Percentiles rank a stretch among this genome's conserved stretches.
These are phyloP conservation scores for Amanita molliuscula DNA, from an alignment of 768 basidiomycete genomes.

Conservation along the genomic window DNA sequence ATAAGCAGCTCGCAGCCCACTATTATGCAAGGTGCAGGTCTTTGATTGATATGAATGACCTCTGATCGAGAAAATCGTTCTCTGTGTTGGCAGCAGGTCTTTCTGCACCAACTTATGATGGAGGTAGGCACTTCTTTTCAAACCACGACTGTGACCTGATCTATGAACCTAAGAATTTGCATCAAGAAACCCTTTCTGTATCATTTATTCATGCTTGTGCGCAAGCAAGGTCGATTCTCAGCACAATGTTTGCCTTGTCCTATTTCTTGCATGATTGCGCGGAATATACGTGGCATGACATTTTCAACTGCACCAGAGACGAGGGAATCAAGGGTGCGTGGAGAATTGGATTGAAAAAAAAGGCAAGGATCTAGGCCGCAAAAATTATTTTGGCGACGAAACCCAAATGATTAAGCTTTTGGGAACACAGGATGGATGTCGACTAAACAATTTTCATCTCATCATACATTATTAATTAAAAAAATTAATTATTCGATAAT, in stretches of 20 bases:
- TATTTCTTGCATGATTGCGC: conserved; percentile 21
- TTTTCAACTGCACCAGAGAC: not conserved
- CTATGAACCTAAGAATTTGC: conserved; percentile 20
- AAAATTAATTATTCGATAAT: too few species aligned
- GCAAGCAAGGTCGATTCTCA: conserved; percentile 15
- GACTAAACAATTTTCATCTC: not conserved
- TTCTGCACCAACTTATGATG: too few species aligned
- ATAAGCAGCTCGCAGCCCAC: too few species aligned
- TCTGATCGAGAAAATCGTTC: conserved; percentile 40
- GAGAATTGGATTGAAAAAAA: not conserved
- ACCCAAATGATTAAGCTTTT: not conserved
- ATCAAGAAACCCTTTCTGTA: conserved; percentile 17
- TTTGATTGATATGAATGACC: conserved; percentile 33
- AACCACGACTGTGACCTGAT: too few species aligned
- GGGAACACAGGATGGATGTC: conserved; percentile 2
- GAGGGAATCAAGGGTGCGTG: not conserved
- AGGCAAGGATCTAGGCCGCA: not conserved
- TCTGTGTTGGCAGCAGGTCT: too few species aligned
- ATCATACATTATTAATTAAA: too few species aligned
- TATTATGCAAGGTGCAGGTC: conserved; percentile 23
- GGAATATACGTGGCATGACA: conserved; percentile 21
- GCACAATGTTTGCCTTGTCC: conserved; percentile 12
- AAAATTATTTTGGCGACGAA: not conserved
- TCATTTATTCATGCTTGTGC: conserved; percentile 25
- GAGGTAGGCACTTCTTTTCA: too few species aligned